Evolutionary conservation across 208 protist genomes (phyloP).

Genomic region (Trypanosoma rangeli): DNA sequence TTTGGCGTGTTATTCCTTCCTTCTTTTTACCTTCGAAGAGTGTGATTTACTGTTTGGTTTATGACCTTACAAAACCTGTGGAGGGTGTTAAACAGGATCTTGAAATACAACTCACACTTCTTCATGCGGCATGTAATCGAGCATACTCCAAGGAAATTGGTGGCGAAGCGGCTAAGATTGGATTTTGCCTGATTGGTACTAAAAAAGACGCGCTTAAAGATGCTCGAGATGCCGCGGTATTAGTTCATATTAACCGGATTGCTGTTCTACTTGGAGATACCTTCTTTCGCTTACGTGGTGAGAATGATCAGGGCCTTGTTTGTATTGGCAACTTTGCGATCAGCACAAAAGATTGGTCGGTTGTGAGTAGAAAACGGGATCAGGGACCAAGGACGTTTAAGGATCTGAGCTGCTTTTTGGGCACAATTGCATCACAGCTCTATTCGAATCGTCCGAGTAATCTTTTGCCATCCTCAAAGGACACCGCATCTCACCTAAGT

Average conservation of each 20-base stretch:
- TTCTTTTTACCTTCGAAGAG: conserved; percentile 29
- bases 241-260: conserved; percentile 30
- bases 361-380: conserved; percentile 29
- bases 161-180: conserved; percentile 23
- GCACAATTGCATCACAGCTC: conserved; percentile 22
- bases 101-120: conserved; percentile 25
- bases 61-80: conserved; percentile 33
- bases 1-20: conserved; percentile 26
- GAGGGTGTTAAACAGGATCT: conserved; percentile 27
- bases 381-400: conserved; percentile 31
- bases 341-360: conserved; percentile 30
- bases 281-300: conserved; percentile 30
- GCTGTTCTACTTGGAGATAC: conserved; percentile 30
- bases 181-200: conserved; percentile 31
- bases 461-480: conserved; percentile 28
- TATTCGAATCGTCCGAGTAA: conserved; percentile 25
- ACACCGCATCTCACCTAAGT: conserved; percentile 31
- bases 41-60: conserved; percentile 24
- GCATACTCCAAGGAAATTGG: conserved; percentile 25
- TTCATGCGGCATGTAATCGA: conserved; percentile 29
- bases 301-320: conserved; percentile 27
- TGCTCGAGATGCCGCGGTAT: conserved; percentile 21
- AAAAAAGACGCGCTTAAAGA: conserved; percentile 29
- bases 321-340: conserved; percentile 32
- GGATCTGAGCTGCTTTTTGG: conserved; percentile 23